Percentiles rank a stretch among this genome's conserved stretches.
These are phyloP conservation scores for Lipomyces mesembrius DNA, from an alignment of 805 yeast species.

Conservation along the genomic window DNA sequence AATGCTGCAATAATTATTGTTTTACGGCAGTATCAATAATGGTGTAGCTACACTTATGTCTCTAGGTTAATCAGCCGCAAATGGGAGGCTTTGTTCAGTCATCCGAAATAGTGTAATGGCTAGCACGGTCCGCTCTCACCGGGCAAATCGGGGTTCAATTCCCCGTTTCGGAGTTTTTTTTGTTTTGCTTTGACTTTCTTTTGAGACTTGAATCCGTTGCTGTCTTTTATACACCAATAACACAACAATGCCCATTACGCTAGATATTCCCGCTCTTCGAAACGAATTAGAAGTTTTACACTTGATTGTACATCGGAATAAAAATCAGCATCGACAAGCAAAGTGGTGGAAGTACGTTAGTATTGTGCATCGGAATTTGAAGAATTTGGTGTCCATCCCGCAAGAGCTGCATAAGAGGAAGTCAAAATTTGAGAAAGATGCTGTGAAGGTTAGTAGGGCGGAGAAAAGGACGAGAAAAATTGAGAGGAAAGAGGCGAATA, in stretches of 20 bases:
- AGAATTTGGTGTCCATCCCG: constrained; percentile 8
- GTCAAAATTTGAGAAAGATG: background rate
- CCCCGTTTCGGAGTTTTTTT: constrained; percentile 5
- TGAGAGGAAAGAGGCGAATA: background rate
- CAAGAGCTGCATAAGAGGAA: background rate
- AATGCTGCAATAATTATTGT: too few relatives aligned
- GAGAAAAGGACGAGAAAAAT: background rate
- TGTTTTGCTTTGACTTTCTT: background rate
- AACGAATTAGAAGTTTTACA: constrained; percentile 65
- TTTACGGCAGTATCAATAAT: too few relatives aligned
- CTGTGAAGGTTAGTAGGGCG: background rate
- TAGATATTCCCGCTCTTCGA: constrained; percentile 37
- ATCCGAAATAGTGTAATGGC: constrained; percentile 10
- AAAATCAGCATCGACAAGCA: constrained; percentile 74
- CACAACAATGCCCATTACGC: background rate
- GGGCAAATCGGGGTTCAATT: constrained; percentile 12
- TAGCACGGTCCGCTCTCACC: constrained; percentile 13
- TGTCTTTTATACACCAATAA: background rate
- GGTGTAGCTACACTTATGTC: too few relatives aligned
- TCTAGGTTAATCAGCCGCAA: background rate
- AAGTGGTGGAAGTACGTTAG: constrained; percentile 78
- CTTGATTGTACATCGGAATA: constrained; percentile 69
- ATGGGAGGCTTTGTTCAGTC: too few relatives aligned
- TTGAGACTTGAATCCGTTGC: background rate
- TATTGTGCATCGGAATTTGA: constrained; percentile 58